Base-by-base conservation (phyloP, 257 asterid genomes). In the Thymus quinquecostatus region DNA sequence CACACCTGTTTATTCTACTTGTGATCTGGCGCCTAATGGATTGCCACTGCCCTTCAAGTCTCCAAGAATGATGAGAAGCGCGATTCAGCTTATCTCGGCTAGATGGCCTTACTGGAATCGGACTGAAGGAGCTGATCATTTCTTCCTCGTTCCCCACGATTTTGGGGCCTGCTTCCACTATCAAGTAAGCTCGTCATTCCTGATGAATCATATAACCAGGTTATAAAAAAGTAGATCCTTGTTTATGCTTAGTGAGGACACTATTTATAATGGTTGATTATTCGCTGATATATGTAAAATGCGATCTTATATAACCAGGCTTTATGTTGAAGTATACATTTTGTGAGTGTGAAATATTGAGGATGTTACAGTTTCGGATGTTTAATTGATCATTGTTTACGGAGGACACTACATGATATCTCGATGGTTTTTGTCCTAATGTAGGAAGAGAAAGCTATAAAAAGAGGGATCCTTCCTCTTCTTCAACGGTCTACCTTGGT, bases 91-190 rank as follows among this genome's bases (percentile, higher is more conserved):
- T 69, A 82, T 91, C 70, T 77, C 97, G 5, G 79, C 92, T 57
- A 86, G 81, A 75, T 88, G 92, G 94, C 97, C 92, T 21, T 85
- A 76, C 77, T 91, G 97, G 97, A 91, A 91, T 58, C 82, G 89
- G 69, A 86, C 95, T 13, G 94, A 85, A 75, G 97, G 96, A 48
- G 96, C 92, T 27, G 91, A 91, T 85, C 96, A 91, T 76, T 88
- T 91, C 84, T 88, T 91, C 59, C 86, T 91, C n/a, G 86, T 78
- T 50, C 96, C 97, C n/a, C 97, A 90, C 77, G 97, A 90, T 82
- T 90, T 90, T 72, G 97, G 94, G 33, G 94, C 97, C 21, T 90
- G 97, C 80, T 90, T 90, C 65, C 97, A 90, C 80, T 90, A 90
- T 85, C 92, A 76, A 73, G 96, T 86, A 69, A 85, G 86, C 12